phyloP scores from a whole-genome alignment of 2,329 filamentous ascomycete genomes.

The Pezicula carpinea region DNA sequence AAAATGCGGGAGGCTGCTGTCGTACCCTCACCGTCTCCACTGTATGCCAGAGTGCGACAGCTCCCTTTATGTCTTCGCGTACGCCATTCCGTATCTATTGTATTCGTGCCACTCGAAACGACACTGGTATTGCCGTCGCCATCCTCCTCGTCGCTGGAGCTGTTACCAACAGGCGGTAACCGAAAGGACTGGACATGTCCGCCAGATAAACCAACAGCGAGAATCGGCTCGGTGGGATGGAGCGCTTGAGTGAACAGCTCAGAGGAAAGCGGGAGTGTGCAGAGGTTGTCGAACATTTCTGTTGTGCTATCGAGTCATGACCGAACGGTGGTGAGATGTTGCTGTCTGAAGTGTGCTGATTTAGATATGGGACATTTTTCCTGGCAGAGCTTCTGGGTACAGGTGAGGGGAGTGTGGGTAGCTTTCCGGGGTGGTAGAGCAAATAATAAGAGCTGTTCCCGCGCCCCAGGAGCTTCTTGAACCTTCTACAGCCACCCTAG shows the following conservation, averaged over 20 bases:
- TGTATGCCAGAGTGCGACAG: slow-evolving; percentile 78
- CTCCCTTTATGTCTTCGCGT: slow-evolving; percentile 91
- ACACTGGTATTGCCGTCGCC: slow-evolving; percentile 44
- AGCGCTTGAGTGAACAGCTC: slow-evolving; percentile 87
- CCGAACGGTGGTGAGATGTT: too few species aligned
- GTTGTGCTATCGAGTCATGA: too few species aligned
- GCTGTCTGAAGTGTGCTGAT: too few species aligned
- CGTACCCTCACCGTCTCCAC: slow-evolving; percentile 67
- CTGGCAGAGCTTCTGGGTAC: too few species aligned
- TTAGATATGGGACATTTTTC: too few species aligned
- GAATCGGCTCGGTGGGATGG: slow-evolving; percentile 77
- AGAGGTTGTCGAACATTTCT: slow-evolving; percentile 65
- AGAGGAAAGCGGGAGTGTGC: slow-evolving; percentile 77
- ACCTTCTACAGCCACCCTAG: too few species aligned
- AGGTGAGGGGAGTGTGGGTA: too few species aligned
- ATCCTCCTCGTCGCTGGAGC: slow-evolving; percentile 47
- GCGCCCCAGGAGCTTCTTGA: too few species aligned
- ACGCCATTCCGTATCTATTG: slow-evolving; percentile 79
- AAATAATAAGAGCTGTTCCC: too few species aligned
- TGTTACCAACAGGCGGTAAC: slow-evolving; percentile 51
- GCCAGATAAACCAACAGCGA: slow-evolving; percentile 79
- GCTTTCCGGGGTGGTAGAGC: too few species aligned
- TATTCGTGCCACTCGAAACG: slow-evolving; percentile 59
- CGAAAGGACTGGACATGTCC: slow-evolving; percentile 85
- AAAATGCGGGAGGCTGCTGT: slow-evolving; percentile 29